Conservation (phyloP, 1,139 yeast species). For the Hyphopichia wangnamkhiaoensis region DNA sequence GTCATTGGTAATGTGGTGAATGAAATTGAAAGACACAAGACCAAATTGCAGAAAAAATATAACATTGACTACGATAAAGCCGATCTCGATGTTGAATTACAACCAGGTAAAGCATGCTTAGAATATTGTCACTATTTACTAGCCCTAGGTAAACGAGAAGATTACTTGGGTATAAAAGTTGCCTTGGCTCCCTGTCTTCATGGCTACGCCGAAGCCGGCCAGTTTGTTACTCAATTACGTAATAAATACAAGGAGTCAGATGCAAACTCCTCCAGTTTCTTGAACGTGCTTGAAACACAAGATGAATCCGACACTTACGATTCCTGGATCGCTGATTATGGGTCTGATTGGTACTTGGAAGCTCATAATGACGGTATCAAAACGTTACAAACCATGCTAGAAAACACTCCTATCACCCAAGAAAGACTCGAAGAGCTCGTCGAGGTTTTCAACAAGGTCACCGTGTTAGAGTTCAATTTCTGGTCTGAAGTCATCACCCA, state of each 20-base stretch:
- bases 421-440: conserved; percentile 52
- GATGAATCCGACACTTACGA: conserved; percentile 38
- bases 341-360: conserved; percentile 53
- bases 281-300: too few relatives aligned
- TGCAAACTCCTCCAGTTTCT: neutral
- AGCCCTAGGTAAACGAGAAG: conserved; percentile 51
- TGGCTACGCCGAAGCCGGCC: conserved; percentile 65
- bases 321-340: conserved; percentile 64
- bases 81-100: conserved; percentile 37
- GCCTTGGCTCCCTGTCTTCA: conserved; percentile 78
- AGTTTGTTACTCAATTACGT: conserved; percentile 20
- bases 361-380: conserved; percentile 53
- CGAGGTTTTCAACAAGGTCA: conserved; percentile 59
- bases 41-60: conserved; percentile 46
- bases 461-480: conserved; percentile 59
- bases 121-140: conserved; percentile 63
- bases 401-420: conserved; percentile 27
- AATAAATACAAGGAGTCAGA: conserved; percentile 9
- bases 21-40: conserved; percentile 60
- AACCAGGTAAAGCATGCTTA: conserved; percentile 56
- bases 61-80: conserved; percentile 50
- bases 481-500: conserved; percentile 53
- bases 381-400: conserved; percentile 46
- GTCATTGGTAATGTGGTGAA: conserved; percentile 53
- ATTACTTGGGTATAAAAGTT: conserved; percentile 64